Evolutionary conservation across 768 basidiomycete genomes (phyloP), one percentile per base, ranked within the genome.

Genomic region (Coprinellus micaceus): DNA sequence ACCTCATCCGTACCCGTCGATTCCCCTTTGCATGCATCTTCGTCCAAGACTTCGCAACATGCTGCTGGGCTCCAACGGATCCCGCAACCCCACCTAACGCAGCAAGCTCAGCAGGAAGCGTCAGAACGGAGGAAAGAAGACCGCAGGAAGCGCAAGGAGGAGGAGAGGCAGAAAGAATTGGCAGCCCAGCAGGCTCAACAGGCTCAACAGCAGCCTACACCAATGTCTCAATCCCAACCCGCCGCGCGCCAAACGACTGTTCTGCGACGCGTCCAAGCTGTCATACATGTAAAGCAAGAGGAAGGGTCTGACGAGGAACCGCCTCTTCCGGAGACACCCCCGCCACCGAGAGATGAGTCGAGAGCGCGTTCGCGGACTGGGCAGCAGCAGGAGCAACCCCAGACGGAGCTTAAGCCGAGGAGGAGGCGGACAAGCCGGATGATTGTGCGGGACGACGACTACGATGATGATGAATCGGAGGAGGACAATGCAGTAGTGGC

Each of bases 201-300:
- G 33, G 33, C 33, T 33, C 33, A 33, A 33, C 33, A 33, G 13
- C 15, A 51, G 13, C 30, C 29, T n/a, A 29, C 28, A 22, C 6
- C 19, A 24, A 30, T 17, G 4, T 28, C n/a, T n/a, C n/a, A 56
- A 52, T 29, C 51, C 41, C 41, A 40, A 36, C 22, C 22, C 58
- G 43, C 37, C 52, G 47, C n/a, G 19, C 26, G 60, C 57, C 19
- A 54, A 24, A 58, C 67, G 29, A 75, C 73, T 0, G 65, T 89
- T 15, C 75, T 89, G 40, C 81, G 88, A 21, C 82, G 84, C 30
- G 88, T 89, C 7, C 80, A 82, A 21, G 84, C 88, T 5, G 75
- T 88, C 19, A 71, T 88, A 1, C 74, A 79, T 30, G 81, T 89
- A 36, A 89, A 89, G 62, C 78, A 78, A 54, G 86, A 89, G 66